Evolutionary conservation across 331 rosid species (phyloP).

Genomic region (Phaseolus coccineus): DNA sequence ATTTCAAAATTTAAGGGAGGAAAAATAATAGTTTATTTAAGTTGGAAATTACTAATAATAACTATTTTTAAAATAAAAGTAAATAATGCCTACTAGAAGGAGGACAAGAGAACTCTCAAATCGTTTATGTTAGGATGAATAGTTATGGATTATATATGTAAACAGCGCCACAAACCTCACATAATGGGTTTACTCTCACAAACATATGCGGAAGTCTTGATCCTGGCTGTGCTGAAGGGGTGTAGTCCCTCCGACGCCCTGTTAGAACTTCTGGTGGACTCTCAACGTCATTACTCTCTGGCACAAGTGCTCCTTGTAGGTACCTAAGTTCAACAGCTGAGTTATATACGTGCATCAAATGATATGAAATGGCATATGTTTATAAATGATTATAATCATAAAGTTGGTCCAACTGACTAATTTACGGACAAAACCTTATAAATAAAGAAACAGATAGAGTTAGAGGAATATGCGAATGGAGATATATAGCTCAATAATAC

Average conservation of each 20-base stretch:
- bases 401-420: slow-evolving; percentile 27
- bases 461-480: slow-evolving; percentile 21
- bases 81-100: slow-evolving; percentile 9
- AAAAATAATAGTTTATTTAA: background rate
- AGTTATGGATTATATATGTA: background rate
- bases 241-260: slow-evolving; percentile 80
- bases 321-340: slow-evolving; percentile 60
- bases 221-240: slow-evolving; percentile 84
- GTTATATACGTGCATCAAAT: slow-evolving; percentile 56
- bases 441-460: slow-evolving; percentile 22
- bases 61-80: background rate
- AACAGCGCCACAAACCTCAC: slow-evolving; percentile 58
- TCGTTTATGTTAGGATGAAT: background rate
- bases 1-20: slow-evolving; percentile 1
- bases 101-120: background rate
- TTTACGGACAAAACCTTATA: slow-evolving; percentile 19
- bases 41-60: background rate
- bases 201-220: slow-evolving; percentile 90
- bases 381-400: slow-evolving; percentile 33
- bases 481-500: background rate
- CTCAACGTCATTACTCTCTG: slow-evolving; percentile 47
- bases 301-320: slow-evolving; percentile 77
- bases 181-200: slow-evolving; percentile 57
- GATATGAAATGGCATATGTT: slow-evolving; percentile 36
- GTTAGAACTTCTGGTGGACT: slow-evolving; percentile 63